These are phyloP conservation scores for Mucuna pruriens DNA, from an alignment of 306 rosid genomes.

Conservation along the genomic window DNA sequence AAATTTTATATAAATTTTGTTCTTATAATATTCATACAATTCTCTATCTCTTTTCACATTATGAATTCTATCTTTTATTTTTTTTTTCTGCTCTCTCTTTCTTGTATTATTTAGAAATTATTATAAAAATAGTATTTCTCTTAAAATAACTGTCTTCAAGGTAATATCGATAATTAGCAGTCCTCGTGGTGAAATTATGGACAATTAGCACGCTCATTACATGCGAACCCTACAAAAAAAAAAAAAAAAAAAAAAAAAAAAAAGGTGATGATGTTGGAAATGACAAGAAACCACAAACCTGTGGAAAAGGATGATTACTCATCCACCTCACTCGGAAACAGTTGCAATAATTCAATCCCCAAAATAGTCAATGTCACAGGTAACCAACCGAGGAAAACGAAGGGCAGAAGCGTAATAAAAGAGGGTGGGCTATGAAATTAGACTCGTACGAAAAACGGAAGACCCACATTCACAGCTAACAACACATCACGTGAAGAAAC, in stretches of 20 bases:
- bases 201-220: too few species aligned
- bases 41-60: too few species aligned
- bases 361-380: not conserved
- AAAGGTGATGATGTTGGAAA: slow-evolving; percentile 44
- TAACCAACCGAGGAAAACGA: not conserved
- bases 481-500: not conserved
- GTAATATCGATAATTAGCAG: too few species aligned
- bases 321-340: slow-evolving; percentile 44
- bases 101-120: too few species aligned
- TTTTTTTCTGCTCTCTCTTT: too few species aligned
- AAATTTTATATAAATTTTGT: too few species aligned
- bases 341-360: not conserved
- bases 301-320: slow-evolving; percentile 33
- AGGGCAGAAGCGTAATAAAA: slow-evolving; percentile 29
- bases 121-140: too few species aligned
- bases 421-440: not conserved
- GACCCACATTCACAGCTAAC: slow-evolving; percentile 39
- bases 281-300: slow-evolving; percentile 37
- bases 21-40: too few species aligned
- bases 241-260: not conserved
- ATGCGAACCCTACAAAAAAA: not conserved
- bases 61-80: too few species aligned
- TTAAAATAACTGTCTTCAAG: too few species aligned
- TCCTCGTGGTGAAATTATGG: too few species aligned
- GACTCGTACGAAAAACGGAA: slow-evolving; percentile 15